Evolutionary conservation across 148 eudicot genomes (phyloP).

Genomic region (Rhododendron ovatum): DNA sequence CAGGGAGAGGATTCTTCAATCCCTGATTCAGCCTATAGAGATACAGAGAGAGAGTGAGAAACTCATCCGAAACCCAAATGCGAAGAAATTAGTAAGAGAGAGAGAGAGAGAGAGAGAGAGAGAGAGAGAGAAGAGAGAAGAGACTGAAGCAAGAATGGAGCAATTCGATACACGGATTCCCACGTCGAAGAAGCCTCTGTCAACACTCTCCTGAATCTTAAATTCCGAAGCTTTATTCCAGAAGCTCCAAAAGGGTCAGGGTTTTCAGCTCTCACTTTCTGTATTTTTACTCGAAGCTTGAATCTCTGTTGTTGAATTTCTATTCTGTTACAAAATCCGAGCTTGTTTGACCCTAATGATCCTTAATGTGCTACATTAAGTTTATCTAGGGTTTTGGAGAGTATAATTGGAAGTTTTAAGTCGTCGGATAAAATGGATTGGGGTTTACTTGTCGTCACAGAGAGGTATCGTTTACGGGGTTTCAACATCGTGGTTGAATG

Average conservation of each 20-base stretch:
- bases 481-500: not conserved
- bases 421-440: conserved; percentile 8
- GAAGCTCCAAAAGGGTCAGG: conserved; percentile 18
- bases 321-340: not conserved
- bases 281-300: not conserved
- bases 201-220: conserved; percentile 19
- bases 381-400: conserved; percentile 1
- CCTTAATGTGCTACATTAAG: not conserved
- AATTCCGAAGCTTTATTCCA: conserved; percentile 3
- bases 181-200: conserved; percentile 21
- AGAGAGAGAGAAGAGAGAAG: conserved; percentile 5
- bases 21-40: conserved; percentile 15
- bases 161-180: conserved; percentile 18
- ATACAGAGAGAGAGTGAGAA: not conserved
- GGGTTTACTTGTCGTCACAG: conserved; percentile 25
- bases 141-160: conserved; percentile 14
- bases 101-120: not conserved
- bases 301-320: conserved; percentile 1
- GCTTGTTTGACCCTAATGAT: not conserved
- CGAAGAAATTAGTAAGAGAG: conserved; percentile 11
- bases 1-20: conserved; percentile 22
- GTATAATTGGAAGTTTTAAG: not conserved
- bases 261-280: not conserved
- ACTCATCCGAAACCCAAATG: conserved; percentile 20
- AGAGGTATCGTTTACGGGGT: conserved; percentile 15